Evolutionary conservation across 179 eudicot genomes (phyloP), one percentile per base, ranked within the genome.

Genomic region (Beta lomatogona): DNA sequence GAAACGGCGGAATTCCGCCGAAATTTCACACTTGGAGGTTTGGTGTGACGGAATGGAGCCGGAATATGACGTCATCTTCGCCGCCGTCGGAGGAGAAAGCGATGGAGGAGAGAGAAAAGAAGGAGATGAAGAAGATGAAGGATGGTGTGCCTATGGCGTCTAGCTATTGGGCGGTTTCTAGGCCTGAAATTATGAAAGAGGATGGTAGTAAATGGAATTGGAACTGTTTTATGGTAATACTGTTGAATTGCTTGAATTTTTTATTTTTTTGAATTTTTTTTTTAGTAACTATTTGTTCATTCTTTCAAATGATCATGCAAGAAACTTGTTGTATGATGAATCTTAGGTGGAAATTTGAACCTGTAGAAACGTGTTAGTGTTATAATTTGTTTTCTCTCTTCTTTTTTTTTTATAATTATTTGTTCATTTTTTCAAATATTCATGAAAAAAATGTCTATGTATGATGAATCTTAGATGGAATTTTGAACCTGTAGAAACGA

Each of bases 171-270:
- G 93, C 95, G 13, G 71, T 93, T 80, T 77, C 88, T 48, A 81
- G 88, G 89, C 85, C 88, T 0, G 92, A 87, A 79, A 75, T 93
- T 15, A 84, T 83, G 1, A 88, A 86, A 16, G 93, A 88, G 66
- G 98, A 94, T 81, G 97, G 98, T 13, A 83, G 92, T 25, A 93
- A 85, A 75, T 94, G 98, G 97, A 88, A 92, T 36, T 94, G 98
- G 98, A 94, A 94, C 53, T 90, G 93, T n/a, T 94, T 94, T 80
- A 94, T 91, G 98, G 98, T 94, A 90, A 59, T 19, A 13, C 18
- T 16, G 1, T 48, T 48, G 52, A 48, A 48, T 53, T 28, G 1
- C 15, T 4, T 45, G 46, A 18, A 14, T 6, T 11, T 61, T 13
- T 6, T 18, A 45, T 79, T 50, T 72, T 4, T 73, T 1, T 31